Conservation (phyloP, 768 basidiomycete genomes). For the Leccinum truebloodii region DNA sequence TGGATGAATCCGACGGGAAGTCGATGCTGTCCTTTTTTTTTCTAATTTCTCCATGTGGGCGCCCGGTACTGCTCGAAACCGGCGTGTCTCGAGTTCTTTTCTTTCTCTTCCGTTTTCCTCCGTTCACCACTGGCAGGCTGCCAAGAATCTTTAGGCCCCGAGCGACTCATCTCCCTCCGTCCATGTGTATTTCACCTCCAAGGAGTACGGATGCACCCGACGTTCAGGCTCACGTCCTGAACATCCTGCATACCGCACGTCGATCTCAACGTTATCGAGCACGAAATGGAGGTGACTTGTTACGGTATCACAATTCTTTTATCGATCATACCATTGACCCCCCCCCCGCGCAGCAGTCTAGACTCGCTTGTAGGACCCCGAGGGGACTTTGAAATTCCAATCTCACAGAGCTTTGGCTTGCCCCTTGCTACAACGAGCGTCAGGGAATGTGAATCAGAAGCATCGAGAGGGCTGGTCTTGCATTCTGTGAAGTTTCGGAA, state of each 20-base stretch:
- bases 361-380: conserved; percentile 21
- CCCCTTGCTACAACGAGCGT: conserved; percentile 29
- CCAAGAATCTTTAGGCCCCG: conserved; percentile 11
- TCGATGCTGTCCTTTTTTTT: too few species aligned
- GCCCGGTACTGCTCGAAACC: conserved; percentile 2
- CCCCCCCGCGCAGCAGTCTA: conserved; percentile 14
- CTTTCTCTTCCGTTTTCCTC: neutral
- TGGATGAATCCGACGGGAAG: too few species aligned
- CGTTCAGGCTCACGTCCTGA: conserved; percentile 22
- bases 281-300: conserved; percentile 19
- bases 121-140: conserved; percentile 13
- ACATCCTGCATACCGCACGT: conserved; percentile 9
- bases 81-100: neutral
- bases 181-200: conserved; percentile 2
- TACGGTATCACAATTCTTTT: conserved; percentile 18
- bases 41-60: conserved; percentile 3
- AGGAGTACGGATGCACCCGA: conserved; percentile 7
- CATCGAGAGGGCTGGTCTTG: conserved; percentile 15
- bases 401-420: conserved; percentile 17
- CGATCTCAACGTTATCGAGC: conserved; percentile 16
- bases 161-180: conserved; percentile 10
- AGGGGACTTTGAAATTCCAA: conserved; percentile 28
- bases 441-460: conserved; percentile 32
- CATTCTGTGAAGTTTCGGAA: conserved; percentile 19
- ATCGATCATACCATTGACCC: conserved; percentile 15